phyloP scores from a whole-genome alignment of 495 filamentous ascomycete genomes.

The Penicillium mononematosum region DNA sequence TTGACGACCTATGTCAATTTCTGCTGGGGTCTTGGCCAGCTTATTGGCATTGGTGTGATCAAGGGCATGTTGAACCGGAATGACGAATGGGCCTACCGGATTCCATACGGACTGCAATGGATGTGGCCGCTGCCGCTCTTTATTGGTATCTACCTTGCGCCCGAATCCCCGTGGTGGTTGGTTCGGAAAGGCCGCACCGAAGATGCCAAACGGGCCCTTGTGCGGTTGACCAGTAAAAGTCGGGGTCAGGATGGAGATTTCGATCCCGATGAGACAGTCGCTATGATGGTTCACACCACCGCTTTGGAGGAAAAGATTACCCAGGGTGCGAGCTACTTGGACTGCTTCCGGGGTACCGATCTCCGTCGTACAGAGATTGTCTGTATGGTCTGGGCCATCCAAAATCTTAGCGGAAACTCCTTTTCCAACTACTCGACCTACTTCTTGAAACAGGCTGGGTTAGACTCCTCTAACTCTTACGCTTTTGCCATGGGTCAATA shows the following conservation, averaged over 20 bases:
- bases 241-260: constrained; percentile 56
- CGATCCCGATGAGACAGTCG: constrained; percentile 70
- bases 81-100: constrained; percentile 66
- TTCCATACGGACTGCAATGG: constrained; percentile 77
- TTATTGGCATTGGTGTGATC: constrained; percentile 74
- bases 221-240: constrained; percentile 61
- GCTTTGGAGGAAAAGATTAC: constrained; percentile 71
- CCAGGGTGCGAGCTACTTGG: constrained; percentile 64
- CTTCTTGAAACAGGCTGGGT: constrained; percentile 73
- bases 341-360: constrained; percentile 75
- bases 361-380: constrained; percentile 75
- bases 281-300: constrained; percentile 84
- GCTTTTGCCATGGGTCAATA: constrained; percentile 73
- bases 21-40: constrained; percentile 77
- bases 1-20: constrained; percentile 80
- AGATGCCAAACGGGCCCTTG: constrained; percentile 65
- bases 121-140: constrained; percentile 79
- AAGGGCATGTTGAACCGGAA: constrained; percentile 57
- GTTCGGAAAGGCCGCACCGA: constrained; percentile 67
- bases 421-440: constrained; percentile 82
- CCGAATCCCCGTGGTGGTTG: constrained; percentile 82
- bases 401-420: constrained; percentile 74
- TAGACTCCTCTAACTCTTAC: constrained; percentile 58
- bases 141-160: constrained; percentile 67
- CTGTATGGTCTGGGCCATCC: constrained; percentile 80